Evolutionary conservation across 2,329 filamentous ascomycete genomes (phyloP).

Genomic region (Hypoxylon sp.): DNA sequence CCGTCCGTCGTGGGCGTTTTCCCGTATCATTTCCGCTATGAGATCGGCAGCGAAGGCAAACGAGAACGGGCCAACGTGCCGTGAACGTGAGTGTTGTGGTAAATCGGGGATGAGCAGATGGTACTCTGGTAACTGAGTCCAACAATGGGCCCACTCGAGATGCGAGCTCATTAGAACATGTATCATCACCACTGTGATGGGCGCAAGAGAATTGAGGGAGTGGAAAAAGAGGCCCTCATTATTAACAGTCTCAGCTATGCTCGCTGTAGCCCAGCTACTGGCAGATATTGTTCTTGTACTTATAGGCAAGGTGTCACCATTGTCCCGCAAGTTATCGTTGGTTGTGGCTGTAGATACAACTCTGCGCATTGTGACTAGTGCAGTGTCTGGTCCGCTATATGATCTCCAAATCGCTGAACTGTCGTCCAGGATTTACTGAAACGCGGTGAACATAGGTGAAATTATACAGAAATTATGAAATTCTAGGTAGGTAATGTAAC

Average conservation of each 20-base stretch:
- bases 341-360: conserved; percentile 27
- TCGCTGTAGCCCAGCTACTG: conserved; percentile 43
- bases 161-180: conserved; percentile 53
- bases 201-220: conserved; percentile 52
- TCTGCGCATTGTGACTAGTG: conserved; percentile 28
- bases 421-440: conserved; percentile 12
- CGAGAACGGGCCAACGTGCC: conserved; percentile 53
- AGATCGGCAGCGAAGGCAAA: conserved; percentile 53
- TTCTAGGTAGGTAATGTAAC: neutral
- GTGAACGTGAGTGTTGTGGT: conserved; percentile 58
- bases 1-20: conserved; percentile 54
- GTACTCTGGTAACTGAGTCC: conserved; percentile 56
- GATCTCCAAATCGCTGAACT: conserved; percentile 4
- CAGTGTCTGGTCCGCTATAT: conserved; percentile 7
- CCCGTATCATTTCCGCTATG: conserved; percentile 57
- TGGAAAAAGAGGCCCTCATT: conserved; percentile 48
- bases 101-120: conserved; percentile 60
- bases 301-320: conserved; percentile 34
- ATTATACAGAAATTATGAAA: neutral
- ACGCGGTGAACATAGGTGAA: neutral
- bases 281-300: conserved; percentile 26
- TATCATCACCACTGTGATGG: conserved; percentile 37
- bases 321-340: conserved; percentile 16
- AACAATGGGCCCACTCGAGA: conserved; percentile 56
- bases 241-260: conserved; percentile 18